phyloP scores from a whole-genome alignment of 352 stramenopile species.

The Phytophthora palmivora region DNA sequence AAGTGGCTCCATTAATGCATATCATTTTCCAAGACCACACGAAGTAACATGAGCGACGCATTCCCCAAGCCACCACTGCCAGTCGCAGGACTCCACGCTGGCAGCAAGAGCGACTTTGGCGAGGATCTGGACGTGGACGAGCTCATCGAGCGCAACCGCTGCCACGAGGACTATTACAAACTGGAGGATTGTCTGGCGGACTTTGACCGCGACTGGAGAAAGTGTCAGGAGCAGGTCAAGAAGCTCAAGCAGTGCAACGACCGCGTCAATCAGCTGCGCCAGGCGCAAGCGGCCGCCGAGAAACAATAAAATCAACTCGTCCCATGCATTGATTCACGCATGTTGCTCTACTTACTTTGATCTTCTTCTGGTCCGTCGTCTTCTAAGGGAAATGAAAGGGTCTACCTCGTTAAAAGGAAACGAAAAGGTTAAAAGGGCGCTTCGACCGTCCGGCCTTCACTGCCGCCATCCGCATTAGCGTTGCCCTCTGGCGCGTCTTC shows the following conservation, averaged over 20 bases:
- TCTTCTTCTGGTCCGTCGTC: slow-evolving; percentile 24
- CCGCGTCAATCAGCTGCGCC: slow-evolving; percentile 59
- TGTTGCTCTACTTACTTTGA: slow-evolving; percentile 36
- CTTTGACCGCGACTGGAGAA: slow-evolving; percentile 86
- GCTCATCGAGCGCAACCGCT: slow-evolving; percentile 88
- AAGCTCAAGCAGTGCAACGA: slow-evolving; percentile 84
- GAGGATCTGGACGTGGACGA: slow-evolving; percentile 84
- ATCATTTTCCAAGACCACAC: too few relatives aligned
- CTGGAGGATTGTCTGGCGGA: slow-evolving; percentile 87
- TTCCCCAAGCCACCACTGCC: slow-evolving; percentile 39
- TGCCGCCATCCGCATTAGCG: slow-evolving; percentile 13
- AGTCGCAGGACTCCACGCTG: slow-evolving; percentile 71
- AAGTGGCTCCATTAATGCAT: too few relatives aligned
- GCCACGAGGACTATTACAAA: slow-evolving; percentile 86
- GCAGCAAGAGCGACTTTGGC: slow-evolving; percentile 85
- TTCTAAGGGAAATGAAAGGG: slow-evolving; percentile 30
- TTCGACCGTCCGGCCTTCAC: slow-evolving; percentile 70
- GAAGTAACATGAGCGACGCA: slow-evolving; percentile 26
- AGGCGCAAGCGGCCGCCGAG: slow-evolving; percentile 35
- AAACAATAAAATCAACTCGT: slow-evolving; percentile 16
- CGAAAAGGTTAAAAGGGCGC: slow-evolving; percentile 66
- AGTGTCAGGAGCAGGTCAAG: slow-evolving; percentile 86
- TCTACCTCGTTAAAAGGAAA: slow-evolving; percentile 29
- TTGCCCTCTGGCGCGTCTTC: slow-evolving; percentile 54
- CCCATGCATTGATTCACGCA: slow-evolving; percentile 36